Evolutionary conservation across 192 early-diverging fungal genomes (phyloP).

Genomic region (Dissophora globulifera): DNA sequence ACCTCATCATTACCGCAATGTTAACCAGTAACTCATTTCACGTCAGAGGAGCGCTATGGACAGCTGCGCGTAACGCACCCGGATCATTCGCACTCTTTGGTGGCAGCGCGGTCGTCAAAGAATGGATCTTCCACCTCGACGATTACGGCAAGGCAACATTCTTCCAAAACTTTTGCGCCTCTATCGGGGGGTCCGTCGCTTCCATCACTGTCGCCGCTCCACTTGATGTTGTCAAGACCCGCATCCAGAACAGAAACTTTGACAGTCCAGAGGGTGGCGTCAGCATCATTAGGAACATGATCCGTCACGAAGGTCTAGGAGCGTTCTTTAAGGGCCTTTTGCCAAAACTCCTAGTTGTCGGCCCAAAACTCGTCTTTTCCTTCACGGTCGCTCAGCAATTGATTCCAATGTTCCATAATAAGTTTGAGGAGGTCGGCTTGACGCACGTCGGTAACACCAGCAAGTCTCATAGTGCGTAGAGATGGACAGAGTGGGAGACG

Average conservation of each 20-base stretch:
- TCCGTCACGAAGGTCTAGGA: constrained; percentile 87
- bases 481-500: no score
- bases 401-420: constrained; percentile 76
- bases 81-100: constrained; percentile 98
- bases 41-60: constrained; percentile 92
- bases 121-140: constrained; percentile 85
- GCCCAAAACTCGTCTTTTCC: constrained; percentile 96
- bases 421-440: constrained; percentile 48
- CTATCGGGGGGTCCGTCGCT: constrained; percentile 94
- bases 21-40: no score
- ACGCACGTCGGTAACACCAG: constrained; percentile 24
- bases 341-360: constrained; percentile 85
- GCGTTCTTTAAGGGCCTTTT: constrained; percentile 96
- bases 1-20: no score
- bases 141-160: constrained; percentile 95
- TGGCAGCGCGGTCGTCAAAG: constrained; percentile 92
- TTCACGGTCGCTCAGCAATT: constrained; percentile 95
- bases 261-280: constrained; percentile 89
- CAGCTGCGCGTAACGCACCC: constrained; percentile 95
- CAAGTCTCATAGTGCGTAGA: constrained; percentile 3
- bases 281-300: constrained; percentile 87
- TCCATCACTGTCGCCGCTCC: constrained; percentile 94
- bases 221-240: constrained; percentile 98
- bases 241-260: constrained; percentile 92
- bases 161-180: constrained; percentile 95